phyloP scores from a whole-genome alignment of 805 yeast species.

The Candida qinlingensis region DNA sequence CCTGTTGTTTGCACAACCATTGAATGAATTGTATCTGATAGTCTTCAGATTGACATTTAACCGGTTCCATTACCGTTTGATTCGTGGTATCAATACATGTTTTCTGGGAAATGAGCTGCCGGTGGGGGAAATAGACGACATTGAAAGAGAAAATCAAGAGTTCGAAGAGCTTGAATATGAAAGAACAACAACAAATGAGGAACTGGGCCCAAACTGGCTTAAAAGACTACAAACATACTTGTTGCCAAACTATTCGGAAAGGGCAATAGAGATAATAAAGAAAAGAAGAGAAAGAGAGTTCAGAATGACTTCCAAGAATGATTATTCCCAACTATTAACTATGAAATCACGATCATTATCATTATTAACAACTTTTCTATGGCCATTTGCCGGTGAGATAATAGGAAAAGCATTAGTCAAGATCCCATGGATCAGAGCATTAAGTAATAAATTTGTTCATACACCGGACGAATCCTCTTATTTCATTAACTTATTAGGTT shows the following conservation, averaged over 20 bases:
- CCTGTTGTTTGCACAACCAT: slow-evolving; percentile 9
- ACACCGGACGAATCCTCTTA: slow-evolving; percentile 36
- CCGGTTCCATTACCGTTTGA: slow-evolving; percentile 32
- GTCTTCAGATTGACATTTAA: slow-evolving; percentile 25
- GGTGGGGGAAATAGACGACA: slow-evolving; percentile 25
- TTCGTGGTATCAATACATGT: slow-evolving; percentile 28
- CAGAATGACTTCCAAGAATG: slow-evolving; percentile 22
- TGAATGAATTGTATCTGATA: slow-evolving; percentile 13
- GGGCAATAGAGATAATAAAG: slow-evolving; percentile 10
- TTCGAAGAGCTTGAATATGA: slow-evolving; percentile 5
- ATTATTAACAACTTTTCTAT: slow-evolving; percentile 12
- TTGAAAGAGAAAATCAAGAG: slow-evolving; percentile 28
- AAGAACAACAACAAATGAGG: not conserved
- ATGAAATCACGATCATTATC: slow-evolving; percentile 13
- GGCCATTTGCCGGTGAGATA: slow-evolving; percentile 29
- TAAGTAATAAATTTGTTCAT: slow-evolving; percentile 17
- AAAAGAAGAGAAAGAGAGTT: slow-evolving; percentile 22
- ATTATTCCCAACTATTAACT: slow-evolving; percentile 26
- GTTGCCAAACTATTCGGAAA: slow-evolving; percentile 4
- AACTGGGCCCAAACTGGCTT: slow-evolving; percentile 1
- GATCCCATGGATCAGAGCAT: slow-evolving; percentile 19
- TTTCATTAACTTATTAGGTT: slow-evolving; percentile 31
- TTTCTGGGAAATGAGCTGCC: slow-evolving; percentile 30
- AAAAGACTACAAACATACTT: slow-evolving; percentile 1
- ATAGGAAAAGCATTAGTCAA: slow-evolving; percentile 21